Conservation (phyloP, 345 rosid species). For the Eucalyptus urophylla region DNA sequence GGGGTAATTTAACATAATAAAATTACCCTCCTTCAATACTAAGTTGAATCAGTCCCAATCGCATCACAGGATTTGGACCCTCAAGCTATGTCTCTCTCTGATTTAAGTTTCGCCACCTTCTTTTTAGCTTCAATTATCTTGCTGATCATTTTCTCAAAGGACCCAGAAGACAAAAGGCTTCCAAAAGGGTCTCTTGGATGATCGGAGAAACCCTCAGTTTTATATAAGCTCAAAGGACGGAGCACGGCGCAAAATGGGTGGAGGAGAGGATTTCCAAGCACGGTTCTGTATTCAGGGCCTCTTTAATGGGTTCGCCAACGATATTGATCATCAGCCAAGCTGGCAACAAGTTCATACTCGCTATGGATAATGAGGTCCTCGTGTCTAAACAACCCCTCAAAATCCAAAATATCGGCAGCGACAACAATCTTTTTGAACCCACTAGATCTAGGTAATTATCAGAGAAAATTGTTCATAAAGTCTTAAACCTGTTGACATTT, state of each 20-base stretch:
- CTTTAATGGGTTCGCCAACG: not conserved
- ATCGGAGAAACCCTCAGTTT: not conserved
- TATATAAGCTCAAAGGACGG: not conserved
- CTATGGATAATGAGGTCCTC: not conserved
- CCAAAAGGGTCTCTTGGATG: not conserved
- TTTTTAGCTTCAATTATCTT: not conserved
- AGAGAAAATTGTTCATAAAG: too few species aligned
- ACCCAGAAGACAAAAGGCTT: not conserved
- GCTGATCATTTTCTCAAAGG: not conserved
- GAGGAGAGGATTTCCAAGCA: not conserved
- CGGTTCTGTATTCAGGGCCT: not conserved
- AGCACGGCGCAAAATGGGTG: not conserved
- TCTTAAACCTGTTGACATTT: accelerated
- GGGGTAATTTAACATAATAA: too few species aligned
- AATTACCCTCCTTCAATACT: too few species aligned
- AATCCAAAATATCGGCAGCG: not conserved
- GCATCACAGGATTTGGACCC: not conserved
- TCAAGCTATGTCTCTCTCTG: not conserved
- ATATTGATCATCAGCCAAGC: not conserved
- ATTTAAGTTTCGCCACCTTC: not conserved
- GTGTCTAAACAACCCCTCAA: not conserved
- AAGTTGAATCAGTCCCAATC: too few species aligned
- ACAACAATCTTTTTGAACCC: not conserved
- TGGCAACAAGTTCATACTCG: not conserved
- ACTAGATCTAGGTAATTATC: not conserved